Conservation (phyloP, 352 stramenopile species). For the Phytophthora cryptogea region DNA sequence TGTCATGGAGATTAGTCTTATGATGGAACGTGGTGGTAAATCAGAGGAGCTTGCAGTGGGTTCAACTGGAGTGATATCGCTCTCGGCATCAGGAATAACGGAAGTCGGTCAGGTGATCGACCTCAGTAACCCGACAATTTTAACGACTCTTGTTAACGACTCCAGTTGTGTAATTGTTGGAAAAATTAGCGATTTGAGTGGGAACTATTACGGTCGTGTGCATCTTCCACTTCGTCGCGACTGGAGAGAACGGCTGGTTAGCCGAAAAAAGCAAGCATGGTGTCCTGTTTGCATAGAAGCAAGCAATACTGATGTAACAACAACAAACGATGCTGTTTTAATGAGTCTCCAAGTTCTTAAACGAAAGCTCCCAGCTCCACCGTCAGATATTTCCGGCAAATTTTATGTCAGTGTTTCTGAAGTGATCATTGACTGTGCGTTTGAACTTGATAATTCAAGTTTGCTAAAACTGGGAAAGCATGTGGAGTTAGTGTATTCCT, state of each 20-base stretch:
- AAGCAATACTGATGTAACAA: background rate
- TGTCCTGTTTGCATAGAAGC: constrained; percentile 15
- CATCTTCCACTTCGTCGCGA: constrained; percentile 40
- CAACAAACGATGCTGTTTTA: constrained; percentile 20
- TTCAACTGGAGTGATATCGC: constrained; percentile 9
- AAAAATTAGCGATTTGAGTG: constrained; percentile 26
- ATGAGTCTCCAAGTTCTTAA: constrained; percentile 23
- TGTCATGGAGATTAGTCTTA: constrained; percentile 26
- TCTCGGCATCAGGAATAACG: constrained; percentile 16
- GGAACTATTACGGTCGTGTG: constrained; percentile 20
- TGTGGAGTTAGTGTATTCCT: constrained; percentile 7
- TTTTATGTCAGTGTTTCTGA: constrained; percentile 29
- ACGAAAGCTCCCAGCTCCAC: background rate
- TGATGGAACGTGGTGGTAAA: constrained; percentile 4
- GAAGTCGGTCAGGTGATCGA: constrained; percentile 28
- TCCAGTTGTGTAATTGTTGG: constrained; percentile 23
- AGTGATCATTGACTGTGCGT: constrained; percentile 7
- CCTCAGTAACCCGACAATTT: constrained; percentile 28
- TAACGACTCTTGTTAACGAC: constrained; percentile 8
- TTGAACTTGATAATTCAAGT: constrained; percentile 4
- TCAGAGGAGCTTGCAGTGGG: constrained; percentile 16
- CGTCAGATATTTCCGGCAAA: constrained; percentile 7
- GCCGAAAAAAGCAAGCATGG: constrained; percentile 15
- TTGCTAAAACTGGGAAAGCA: constrained; percentile 20
- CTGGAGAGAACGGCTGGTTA: constrained; percentile 29